Percentiles rank a stretch among this genome's conserved stretches.
Conservation (phyloP, 2,329 filamentous ascomycete genomes). For the Aspergillus japonicus region DNA sequence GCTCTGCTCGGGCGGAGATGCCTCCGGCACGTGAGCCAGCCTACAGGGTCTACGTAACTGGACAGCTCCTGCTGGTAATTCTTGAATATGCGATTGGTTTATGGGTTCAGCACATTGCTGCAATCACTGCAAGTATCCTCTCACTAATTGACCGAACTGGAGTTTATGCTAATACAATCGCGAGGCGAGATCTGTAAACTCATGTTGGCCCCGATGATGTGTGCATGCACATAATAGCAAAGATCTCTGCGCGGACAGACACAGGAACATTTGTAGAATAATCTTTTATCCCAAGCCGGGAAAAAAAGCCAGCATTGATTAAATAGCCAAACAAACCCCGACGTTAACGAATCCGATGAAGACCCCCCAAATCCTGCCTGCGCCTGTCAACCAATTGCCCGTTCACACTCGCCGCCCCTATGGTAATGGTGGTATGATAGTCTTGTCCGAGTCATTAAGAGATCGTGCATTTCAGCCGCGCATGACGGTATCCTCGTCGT, state of each 20-base stretch:
- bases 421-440: constrained; percentile 12
- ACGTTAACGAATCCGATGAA: constrained; percentile 3
- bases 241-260: not conserved
- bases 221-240: not conserved
- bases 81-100: too few species aligned
- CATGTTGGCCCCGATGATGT: not conserved
- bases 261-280: not conserved
- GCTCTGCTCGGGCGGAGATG: too few species aligned
- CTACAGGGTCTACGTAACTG: not conserved
- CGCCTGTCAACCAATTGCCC: constrained; percentile 20
- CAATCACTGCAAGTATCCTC: too few species aligned
- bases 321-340: constrained; percentile 1
- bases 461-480: constrained; percentile 33
- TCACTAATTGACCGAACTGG: not conserved
- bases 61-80: too few species aligned
- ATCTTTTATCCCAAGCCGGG: not conserved
- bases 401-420: constrained; percentile 15
- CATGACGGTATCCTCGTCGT: constrained; percentile 41
- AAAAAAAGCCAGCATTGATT: not conserved
- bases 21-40: not conserved
- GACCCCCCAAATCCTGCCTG: constrained; percentile 20
- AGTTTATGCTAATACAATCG: not conserved
- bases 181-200: not conserved
- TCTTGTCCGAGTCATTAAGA: constrained; percentile 10
- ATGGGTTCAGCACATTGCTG: too few species aligned